Conservation (phyloP, 805 yeast species). For the Candida cerambycidarum region DNA sequence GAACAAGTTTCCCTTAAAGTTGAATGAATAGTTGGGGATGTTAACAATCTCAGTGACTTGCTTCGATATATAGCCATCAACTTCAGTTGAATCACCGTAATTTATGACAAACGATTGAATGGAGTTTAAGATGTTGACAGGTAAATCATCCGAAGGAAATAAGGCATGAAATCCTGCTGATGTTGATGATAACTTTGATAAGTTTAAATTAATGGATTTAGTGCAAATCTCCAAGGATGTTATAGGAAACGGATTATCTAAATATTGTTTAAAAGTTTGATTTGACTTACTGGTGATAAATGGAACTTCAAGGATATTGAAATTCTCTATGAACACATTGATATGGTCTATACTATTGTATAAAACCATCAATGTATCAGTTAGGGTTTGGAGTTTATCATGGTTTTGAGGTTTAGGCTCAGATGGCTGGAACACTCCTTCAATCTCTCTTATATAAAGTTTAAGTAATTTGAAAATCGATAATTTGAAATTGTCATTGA, state of each 20-base stretch:
- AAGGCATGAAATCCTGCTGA: constrained; percentile 42
- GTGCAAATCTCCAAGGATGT: constrained; percentile 24
- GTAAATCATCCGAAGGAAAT: constrained; percentile 30
- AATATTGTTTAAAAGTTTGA: constrained; percentile 21
- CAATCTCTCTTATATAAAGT: constrained; percentile 13
- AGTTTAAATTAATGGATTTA: constrained; percentile 27
- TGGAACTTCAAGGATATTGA: constrained; percentile 28
- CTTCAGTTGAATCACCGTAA: constrained; percentile 15
- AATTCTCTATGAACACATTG: constrained; percentile 28
- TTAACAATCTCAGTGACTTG: constrained; percentile 14
- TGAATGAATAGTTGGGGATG: constrained; percentile 35
- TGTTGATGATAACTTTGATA: constrained; percentile 19
- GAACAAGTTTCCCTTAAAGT: constrained; percentile 35
- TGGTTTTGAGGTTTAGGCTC: neutral
- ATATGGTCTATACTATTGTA: constrained; percentile 25
- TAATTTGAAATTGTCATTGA: constrained; percentile 23
- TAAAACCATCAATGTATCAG: constrained; percentile 18
- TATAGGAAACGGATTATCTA: constrained; percentile 19
- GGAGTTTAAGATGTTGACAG: constrained; percentile 34
- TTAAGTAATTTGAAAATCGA: constrained; percentile 23
- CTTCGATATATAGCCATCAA: constrained; percentile 27
- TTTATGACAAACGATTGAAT: constrained; percentile 31
- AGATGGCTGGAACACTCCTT: neutral
- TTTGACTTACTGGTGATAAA: constrained; percentile 25
- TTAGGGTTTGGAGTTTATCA: constrained; percentile 11